Conservation (phyloP, 2,329 filamentous ascomycete genomes). For the Colletotrichum sp. region DNA sequence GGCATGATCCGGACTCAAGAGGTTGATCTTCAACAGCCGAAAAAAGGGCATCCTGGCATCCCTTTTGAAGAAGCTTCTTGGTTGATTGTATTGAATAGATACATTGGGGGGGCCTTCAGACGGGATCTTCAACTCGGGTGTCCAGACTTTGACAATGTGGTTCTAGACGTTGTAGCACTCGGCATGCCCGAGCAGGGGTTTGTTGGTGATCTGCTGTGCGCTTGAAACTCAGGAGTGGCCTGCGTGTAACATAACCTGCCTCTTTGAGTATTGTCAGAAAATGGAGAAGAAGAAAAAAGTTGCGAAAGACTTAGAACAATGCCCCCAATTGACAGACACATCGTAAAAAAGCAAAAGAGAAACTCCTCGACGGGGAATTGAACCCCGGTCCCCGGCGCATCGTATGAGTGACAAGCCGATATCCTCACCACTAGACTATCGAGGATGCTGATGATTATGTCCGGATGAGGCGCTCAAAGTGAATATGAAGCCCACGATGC, state of each 20-base stretch:
- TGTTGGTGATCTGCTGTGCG: neutral
- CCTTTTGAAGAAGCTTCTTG: neutral
- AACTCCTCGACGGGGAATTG: neutral
- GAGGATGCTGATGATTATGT: neutral
- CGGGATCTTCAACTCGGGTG: neutral
- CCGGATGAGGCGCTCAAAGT: accelerated
- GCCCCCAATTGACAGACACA: neutral
- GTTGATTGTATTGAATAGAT: neutral
- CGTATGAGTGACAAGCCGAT: neutral
- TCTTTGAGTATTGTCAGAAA: neutral
- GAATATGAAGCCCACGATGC: neutral
- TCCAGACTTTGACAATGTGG: neutral
- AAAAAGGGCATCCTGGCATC: neutral
- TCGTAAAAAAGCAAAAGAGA: neutral
- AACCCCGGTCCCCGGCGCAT: neutral
- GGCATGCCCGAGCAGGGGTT: neutral
- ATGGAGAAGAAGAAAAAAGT: neutral
- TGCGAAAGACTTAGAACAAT: neutral
- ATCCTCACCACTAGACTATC: neutral
- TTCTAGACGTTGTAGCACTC: neutral
- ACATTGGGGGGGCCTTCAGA: neutral
- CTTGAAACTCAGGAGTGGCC: neutral
- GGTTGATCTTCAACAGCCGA: neutral
- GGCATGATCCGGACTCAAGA: neutral
- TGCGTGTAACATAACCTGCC: neutral